phyloP scores from a whole-genome alignment of 176 grass and related monocot genomes.

The Avena sativa region DNA sequence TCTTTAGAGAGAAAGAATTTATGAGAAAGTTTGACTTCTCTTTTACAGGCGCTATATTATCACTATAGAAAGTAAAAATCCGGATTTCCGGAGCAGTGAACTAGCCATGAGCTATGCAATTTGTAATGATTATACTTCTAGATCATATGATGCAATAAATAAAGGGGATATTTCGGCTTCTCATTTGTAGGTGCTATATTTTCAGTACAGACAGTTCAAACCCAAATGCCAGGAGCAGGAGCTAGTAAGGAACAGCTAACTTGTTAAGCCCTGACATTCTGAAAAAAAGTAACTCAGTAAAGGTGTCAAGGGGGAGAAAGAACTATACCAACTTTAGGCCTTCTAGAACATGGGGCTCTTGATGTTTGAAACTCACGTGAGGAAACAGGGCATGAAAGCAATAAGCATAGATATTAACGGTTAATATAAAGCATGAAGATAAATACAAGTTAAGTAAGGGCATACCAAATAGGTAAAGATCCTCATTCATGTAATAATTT shows the following conservation, averaged over 20 bases:
- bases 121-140: too few relatives aligned
- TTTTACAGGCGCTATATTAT: not conserved
- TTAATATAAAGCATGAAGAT: not conserved
- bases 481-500: slow-evolving; percentile 89
- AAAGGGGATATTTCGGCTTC: not conserved
- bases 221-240: not conserved
- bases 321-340: slow-evolving; percentile 80
- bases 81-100: too few relatives aligned
- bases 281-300: not conserved
- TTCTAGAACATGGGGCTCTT: slow-evolving; percentile 76
- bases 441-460: not conserved
- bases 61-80: not conserved
- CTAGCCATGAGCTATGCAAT: too few relatives aligned
- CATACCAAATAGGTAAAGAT: slow-evolving; percentile 93
- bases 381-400: not conserved
- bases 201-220: not conserved
- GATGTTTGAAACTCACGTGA: slow-evolving; percentile 93
- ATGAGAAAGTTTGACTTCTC: not conserved
- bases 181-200: not conserved
- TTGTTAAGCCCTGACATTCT: too few relatives aligned
- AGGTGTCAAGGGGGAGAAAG: not conserved
- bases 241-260: too few relatives aligned
- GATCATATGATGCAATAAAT: too few relatives aligned
- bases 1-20: not conserved
- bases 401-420: slow-evolving; percentile 3